A percentile compares a stretch with the other conserved stretches of the same genome.
These are phyloP conservation scores for Achaetomiella virescens DNA, from an alignment of 495 filamentous ascomycete genomes.

Conservation along the genomic window DNA sequence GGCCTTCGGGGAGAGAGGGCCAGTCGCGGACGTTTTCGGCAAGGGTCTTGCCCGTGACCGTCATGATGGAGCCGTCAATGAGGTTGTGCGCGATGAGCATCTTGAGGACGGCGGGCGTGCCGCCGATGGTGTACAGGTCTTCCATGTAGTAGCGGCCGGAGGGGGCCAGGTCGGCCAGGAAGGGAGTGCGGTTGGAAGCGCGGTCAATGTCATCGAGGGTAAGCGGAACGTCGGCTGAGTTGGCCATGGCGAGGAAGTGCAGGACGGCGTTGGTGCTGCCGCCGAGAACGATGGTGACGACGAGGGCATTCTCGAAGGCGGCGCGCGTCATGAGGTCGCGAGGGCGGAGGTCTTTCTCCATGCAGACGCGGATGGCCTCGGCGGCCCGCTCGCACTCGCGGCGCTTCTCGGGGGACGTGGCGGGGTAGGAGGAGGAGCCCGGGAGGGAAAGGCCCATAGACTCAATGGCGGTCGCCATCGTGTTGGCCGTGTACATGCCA, in stretches of 20 bases:
- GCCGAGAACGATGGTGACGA: slow-evolving; percentile 87
- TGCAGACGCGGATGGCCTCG: slow-evolving; percentile 74
- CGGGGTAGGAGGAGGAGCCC: slow-evolving; percentile 85
- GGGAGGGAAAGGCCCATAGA: slow-evolving; percentile 89
- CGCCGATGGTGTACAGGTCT: slow-evolving; percentile 90
- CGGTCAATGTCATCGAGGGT: slow-evolving; percentile 84
- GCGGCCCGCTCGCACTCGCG: slow-evolving; percentile 86
- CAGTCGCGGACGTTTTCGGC: slow-evolving; percentile 79
- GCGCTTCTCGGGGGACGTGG: slow-evolving; percentile 80
- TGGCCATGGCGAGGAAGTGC: slow-evolving; percentile 92
- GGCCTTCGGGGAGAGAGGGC: slow-evolving; percentile 72
- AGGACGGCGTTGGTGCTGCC: slow-evolving; percentile 90
- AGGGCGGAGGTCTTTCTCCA: slow-evolving; percentile 83
- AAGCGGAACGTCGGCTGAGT: slow-evolving; percentile 75
- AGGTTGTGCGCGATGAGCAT: slow-evolving; percentile 75
- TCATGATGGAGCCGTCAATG: slow-evolving; percentile 76
- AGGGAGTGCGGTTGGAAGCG: slow-evolving; percentile 83
- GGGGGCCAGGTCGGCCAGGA: slow-evolving; percentile 88
- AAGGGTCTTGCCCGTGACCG: slow-evolving; percentile 88
- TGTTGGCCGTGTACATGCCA: slow-evolving; percentile 96
- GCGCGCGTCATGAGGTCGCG: slow-evolving; percentile 76
- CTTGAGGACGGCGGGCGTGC: slow-evolving; percentile 87
- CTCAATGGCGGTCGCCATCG: slow-evolving; percentile 94
- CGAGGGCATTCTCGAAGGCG: slow-evolving; percentile 88
- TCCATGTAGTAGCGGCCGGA: slow-evolving; percentile 88